Base-by-base conservation (phyloP, 1,284 basidiomycete species). In the Cryptococcus sp. region DNA sequence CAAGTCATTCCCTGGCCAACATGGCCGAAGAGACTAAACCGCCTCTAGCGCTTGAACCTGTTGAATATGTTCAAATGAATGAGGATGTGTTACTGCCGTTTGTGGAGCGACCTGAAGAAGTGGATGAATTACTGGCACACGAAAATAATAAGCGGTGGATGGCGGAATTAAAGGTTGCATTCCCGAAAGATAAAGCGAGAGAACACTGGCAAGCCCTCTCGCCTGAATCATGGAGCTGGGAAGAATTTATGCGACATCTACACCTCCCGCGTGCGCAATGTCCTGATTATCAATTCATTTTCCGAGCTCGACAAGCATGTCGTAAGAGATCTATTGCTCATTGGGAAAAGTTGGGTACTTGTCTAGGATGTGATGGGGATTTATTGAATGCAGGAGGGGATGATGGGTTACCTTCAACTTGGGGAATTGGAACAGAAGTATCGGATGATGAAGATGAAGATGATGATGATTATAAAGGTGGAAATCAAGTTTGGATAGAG, bases 21-120 rank as follows among this genome's bases (percentile, higher is more conserved):
- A 16, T 32, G 4, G 45, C 43, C 32, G 45, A 46, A 9, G n/a
- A 13, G 24, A 32, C 49, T 45, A 47, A 48, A 25, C 62, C 62
- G 19, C 64, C 66, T 5, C 50, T 67, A 4, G 72, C 69, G 11
- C 61, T 76, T 32, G 74, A 76, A 55, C 72, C 74, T 0, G 68
- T 76, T 48, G 73, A 76, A 47, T 76, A 74, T 42, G 61, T 70
- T 16, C 67, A 74, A 47, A 59, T 76, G 57, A 67, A 70, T 23
- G 63, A 70, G 5, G 69, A 71, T 40, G 61, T 64, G 4, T 60
- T 73, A 13, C 57, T 76, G 18, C 74, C 74, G 0, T 76, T 67
- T 55, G 60, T 72, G 32, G 63, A 74, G 31, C 64, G 74, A 10
- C 62, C 67, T 1, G 25, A 31, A 22, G 70, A 76, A 48, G 73